phyloP scores from a whole-genome alignment of 2,329 filamentous ascomycete species.

The Chrysoporthe puriensis region DNA sequence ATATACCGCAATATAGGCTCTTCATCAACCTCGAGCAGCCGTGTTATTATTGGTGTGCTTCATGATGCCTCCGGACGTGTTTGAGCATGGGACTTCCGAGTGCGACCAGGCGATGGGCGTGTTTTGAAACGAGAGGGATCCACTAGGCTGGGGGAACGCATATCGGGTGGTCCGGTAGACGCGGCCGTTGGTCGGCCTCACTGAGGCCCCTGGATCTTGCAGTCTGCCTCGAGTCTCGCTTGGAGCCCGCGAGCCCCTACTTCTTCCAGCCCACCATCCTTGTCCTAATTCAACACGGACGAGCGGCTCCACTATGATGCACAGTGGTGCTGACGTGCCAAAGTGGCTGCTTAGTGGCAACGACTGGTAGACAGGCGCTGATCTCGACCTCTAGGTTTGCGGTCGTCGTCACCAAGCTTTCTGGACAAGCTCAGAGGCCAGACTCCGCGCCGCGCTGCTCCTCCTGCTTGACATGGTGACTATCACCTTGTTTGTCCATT shows the following conservation, averaged over 20 bases:
- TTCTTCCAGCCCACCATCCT: neutral
- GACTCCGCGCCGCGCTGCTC: neutral
- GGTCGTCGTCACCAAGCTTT: neutral
- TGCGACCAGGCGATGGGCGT: neutral
- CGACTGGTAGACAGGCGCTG: slow-evolving; percentile 5
- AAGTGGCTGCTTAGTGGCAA: slow-evolving; percentile 4
- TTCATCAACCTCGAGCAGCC: neutral
- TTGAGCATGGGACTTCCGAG: slow-evolving; percentile 6
- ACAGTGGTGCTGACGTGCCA: slow-evolving; percentile 7
- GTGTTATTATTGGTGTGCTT: slow-evolving; percentile 16
- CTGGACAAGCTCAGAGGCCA: neutral
- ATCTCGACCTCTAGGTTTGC: neutral
- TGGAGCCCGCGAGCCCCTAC: neutral
- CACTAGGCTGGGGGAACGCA: slow-evolving; percentile 6
- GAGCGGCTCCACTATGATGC: slow-evolving; percentile 11
- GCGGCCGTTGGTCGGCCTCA: neutral
- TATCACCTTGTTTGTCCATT: neutral
- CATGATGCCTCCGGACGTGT: slow-evolving; percentile 1
- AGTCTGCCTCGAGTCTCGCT: slow-evolving; percentile 7
- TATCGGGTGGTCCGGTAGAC: slow-evolving; percentile 2
- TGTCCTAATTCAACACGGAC: slow-evolving; percentile 4
- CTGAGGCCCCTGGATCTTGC: slow-evolving; percentile 4
- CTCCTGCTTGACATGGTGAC: neutral
- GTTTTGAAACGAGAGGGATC: slow-evolving; percentile 16
- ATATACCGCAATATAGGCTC: neutral